Evolutionary conservation across 164 flowering plant species (phyloP), one percentile per base, ranked within the genome.

Genomic region (Santalum album): DNA sequence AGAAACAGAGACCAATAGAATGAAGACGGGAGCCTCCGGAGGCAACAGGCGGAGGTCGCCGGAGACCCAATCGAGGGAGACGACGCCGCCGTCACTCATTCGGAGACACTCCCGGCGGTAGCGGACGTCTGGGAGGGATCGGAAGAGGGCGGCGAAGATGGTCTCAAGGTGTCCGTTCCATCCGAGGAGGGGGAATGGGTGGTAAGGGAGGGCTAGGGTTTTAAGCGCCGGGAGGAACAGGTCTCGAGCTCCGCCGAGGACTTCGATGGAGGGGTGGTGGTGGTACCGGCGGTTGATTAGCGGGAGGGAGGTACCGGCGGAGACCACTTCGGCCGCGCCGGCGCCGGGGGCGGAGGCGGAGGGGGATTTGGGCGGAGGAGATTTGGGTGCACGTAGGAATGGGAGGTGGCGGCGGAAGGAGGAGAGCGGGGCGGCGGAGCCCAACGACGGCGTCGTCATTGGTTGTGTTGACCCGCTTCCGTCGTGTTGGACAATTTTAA

Each of bases 91-190:
- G 65, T 88, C 98, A 0, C 35, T 54, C 20, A 76, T 81, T 25
- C 94, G 70, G 27, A 92, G 69, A 67, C 95, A 88, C 81, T 86
- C 85, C 0, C 98, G 76, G 29, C 80, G 79, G 64, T 70, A 68
- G 25, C 55, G 65, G 57, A 92, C 83, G 26, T 70, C 72, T 9
- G 98, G 98, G 7, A 65, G 53, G 11, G 87, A 71, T 43, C 98
- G 75, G 54, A 71, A 88, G 55, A 81, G 75, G 7, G 92, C 55
- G 24, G 98, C 95, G 62, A 84, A 86, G 45, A 92, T 84, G 24
- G 98, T 92, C 79, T 92, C 98, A 32, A 82, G 55, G 76, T 92
- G 98, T 45, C 86, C 55, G 61, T 81, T 84, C 73, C 73, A 77
- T 11, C 75, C 77, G 36, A 88, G 17, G 2, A 88, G 0, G 1